A percentile compares a stretch with the other conserved stretches of the same genome.
These are phyloP conservation scores for Suillus americanus DNA, from an alignment of 768 basidiomycete genomes.

Conservation along the genomic window DNA sequence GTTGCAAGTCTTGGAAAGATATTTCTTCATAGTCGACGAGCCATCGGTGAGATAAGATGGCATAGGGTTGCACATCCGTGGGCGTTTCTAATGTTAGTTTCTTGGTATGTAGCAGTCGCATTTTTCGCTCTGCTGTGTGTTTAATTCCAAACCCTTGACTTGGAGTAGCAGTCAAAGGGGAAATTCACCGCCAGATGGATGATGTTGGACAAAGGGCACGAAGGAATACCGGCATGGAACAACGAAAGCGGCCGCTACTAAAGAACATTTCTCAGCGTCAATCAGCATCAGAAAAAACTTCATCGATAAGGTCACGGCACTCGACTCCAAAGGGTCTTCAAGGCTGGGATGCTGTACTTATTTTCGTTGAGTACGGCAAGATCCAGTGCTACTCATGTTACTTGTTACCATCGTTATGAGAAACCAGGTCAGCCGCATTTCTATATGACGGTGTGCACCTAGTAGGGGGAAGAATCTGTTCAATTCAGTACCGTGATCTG, in stretches of 20 bases:
- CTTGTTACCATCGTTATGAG: neutral
- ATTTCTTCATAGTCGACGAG: slow-evolving; percentile 4
- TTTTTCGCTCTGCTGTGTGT: neutral
- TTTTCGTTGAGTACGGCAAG: neutral
- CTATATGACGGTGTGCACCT: neutral
- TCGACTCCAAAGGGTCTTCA: neutral
- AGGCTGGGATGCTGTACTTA: neutral
- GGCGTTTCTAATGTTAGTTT: neutral
- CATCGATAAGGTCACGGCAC: neutral
- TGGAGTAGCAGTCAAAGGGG: neutral
- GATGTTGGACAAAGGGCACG: no score
- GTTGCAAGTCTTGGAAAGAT: slow-evolving; percentile 10
- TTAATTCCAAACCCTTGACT: neutral
- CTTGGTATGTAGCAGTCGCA: slow-evolving; percentile 3
- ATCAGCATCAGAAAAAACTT: neutral
- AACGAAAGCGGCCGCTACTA: neutral
- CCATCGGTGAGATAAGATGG: slow-evolving; percentile 7
- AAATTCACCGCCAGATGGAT: neutral
- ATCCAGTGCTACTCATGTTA: no score
- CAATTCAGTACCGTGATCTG: neutral
- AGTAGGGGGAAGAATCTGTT: neutral
- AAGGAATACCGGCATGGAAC: neutral
- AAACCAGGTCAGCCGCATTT: no score
- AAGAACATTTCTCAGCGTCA: neutral
- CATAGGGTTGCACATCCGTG: neutral